A percentile compares a stretch with the other conserved stretches of the same genome.
phyloP scores from a whole-genome alignment of 2,329 filamentous ascomycete genomes.

The Pyrenophora tritici-repentis region DNA sequence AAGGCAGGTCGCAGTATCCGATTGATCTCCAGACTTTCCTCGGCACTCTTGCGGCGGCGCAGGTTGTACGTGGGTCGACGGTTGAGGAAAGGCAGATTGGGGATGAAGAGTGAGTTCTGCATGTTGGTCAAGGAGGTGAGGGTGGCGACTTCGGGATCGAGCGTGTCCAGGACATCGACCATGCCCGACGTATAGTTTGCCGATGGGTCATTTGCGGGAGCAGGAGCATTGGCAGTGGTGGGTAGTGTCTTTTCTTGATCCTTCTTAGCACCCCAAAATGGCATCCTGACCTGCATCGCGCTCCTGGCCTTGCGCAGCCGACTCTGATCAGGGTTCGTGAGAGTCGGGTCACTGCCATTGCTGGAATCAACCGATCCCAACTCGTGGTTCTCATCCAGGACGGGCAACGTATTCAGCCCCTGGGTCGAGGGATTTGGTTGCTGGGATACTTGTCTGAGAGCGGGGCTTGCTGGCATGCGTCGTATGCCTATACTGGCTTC shows the following conservation, averaged over 20 bases:
- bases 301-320: slow-evolving; percentile 37
- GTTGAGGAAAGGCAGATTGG: slow-evolving; percentile 79
- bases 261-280: slow-evolving; percentile 29
- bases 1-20: slow-evolving; percentile 29
- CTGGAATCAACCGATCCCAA: slow-evolving; percentile 29
- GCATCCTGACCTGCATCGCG: slow-evolving; percentile 35
- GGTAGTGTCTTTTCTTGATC: slow-evolving; percentile 16
- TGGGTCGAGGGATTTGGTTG: slow-evolving; percentile 27
- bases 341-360: slow-evolving; percentile 21
- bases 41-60: slow-evolving; percentile 55
- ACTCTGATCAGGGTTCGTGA: slow-evolving; percentile 19
- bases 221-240: not conserved
- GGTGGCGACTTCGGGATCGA: slow-evolving; percentile 82
- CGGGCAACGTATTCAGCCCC: slow-evolving; percentile 32
- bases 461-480: slow-evolving; percentile 36
- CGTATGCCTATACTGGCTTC: slow-evolving; percentile 46
- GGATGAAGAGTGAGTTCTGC: slow-evolving; percentile 86
- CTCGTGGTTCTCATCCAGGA: slow-evolving; percentile 35
- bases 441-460: slow-evolving; percentile 28
- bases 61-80: slow-evolving; percentile 78
- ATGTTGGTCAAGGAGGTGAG: slow-evolving; percentile 85
- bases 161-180: slow-evolving; percentile 70
- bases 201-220: slow-evolving; percentile 9
- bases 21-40: slow-evolving; percentile 40
- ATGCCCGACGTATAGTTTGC: slow-evolving; percentile 64